Evolutionary conservation across 495 filamentous ascomycete species (phyloP).

Genomic region (Talaromyces proteolyticus): DNA sequence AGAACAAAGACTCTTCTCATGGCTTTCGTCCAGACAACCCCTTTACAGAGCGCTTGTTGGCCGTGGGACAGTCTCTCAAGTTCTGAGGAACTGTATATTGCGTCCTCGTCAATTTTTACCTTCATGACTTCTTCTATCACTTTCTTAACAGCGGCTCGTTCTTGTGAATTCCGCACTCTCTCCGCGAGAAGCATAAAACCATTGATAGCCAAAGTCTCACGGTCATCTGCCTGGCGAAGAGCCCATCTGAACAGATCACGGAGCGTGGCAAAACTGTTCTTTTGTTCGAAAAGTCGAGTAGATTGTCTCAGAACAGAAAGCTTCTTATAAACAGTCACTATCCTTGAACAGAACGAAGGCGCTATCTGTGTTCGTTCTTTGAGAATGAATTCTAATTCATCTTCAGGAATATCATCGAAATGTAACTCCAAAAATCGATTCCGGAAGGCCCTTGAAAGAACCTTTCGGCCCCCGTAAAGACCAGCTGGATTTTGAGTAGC

Average conservation of each 20-base stretch:
- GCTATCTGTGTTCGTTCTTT: constrained; percentile 83
- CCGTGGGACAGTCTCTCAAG: constrained; percentile 37
- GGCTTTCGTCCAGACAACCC: constrained; percentile 87
- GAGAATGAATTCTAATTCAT: constrained; percentile 89
- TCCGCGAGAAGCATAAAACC: constrained; percentile 96
- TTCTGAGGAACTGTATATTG: constrained; percentile 62
- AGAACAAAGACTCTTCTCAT: constrained; percentile 89
- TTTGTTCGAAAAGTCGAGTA: constrained; percentile 89
- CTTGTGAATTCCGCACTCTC: constrained; percentile 85
- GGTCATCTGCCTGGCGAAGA: constrained; percentile 73
- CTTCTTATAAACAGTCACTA: constrained; percentile 91
- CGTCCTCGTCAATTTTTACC: constrained; percentile 66
- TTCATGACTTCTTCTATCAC: constrained; percentile 93
- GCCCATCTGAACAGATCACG: constrained; percentile 98
- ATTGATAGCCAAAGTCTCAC: constrained; percentile 83
- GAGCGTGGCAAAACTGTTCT: constrained; percentile 93
- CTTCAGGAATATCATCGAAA: constrained; percentile 95
- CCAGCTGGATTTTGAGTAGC: constrained; percentile 98
- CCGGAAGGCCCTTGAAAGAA: constrained; percentile 86
- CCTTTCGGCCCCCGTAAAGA: constrained; percentile 90
- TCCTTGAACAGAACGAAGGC: constrained; percentile 81
- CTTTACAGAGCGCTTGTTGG: constrained; percentile 38
- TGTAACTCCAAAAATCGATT: constrained; percentile 97
- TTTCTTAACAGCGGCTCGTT: constrained; percentile 74
- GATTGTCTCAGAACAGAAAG: constrained; percentile 84